These are phyloP conservation scores for Colletotrichum sp. DNA, from an alignment of 2,329 filamentous ascomycete genomes.

Conservation along the genomic window DNA sequence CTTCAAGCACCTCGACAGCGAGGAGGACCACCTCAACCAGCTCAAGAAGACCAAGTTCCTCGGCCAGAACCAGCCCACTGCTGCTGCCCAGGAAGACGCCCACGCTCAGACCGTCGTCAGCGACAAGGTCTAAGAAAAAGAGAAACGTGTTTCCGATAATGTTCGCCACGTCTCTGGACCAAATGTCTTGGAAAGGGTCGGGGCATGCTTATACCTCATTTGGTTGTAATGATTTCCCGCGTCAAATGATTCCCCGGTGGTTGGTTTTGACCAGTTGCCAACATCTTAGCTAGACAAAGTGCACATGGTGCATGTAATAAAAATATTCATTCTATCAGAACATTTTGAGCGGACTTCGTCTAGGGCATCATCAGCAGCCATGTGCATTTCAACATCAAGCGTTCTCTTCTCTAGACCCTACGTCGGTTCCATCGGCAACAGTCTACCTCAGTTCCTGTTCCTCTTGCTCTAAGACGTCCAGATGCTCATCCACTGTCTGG, in stretches of 20 bases:
- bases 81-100: slow-evolving; percentile 2
- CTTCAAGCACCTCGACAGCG: slow-evolving; percentile 67
- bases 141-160: not conserved
- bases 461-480: too few species aligned
- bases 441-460: too few species aligned
- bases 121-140: slow-evolving; percentile 3
- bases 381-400: too few species aligned
- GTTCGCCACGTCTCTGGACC: not conserved
- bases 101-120: not conserved
- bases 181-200: not conserved
- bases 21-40: slow-evolving; percentile 75
- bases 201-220: not conserved
- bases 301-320: slow-evolving; percentile 13
- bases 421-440: too few species aligned
- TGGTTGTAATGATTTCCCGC: slow-evolving; percentile 19
- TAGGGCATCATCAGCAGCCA: too few species aligned
- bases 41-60: slow-evolving; percentile 49
- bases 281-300: slow-evolving; percentile 7
- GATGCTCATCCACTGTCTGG: too few species aligned
- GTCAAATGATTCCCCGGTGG: slow-evolving; percentile 21
- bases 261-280: slow-evolving; percentile 1
- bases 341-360: too few species aligned
- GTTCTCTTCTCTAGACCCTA: too few species aligned
- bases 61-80: slow-evolving; percentile 42
- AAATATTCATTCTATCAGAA: not conserved